A percentile compares a stretch with the other conserved stretches of the same genome.
phyloP scores from a whole-genome alignment of 257 asterid genomes.

The Linderniella brevidens region DNA sequence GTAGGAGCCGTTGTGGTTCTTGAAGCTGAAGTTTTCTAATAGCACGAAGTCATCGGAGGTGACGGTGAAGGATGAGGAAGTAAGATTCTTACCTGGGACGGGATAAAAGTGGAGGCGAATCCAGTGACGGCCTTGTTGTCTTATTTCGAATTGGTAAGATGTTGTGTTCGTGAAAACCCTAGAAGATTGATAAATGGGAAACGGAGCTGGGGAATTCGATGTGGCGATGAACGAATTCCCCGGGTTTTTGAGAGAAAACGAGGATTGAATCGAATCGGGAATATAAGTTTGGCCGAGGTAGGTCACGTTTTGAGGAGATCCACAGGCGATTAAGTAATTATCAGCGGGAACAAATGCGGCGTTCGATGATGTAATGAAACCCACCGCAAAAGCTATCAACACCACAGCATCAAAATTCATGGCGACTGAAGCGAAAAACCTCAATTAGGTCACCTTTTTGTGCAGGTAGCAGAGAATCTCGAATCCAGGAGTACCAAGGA shows the following conservation, averaged over 20 bases:
- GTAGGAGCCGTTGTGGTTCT: conserved; percentile 24
- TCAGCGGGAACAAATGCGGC: conserved; percentile 46
- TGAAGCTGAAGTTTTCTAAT: conserved; percentile 42
- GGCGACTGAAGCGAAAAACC: no score
- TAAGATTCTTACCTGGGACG: conserved; percentile 28
- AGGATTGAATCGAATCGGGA: conserved; percentile 35
- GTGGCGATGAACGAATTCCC: conserved; percentile 26
- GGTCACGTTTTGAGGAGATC: conserved; percentile 50
- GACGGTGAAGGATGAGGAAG: conserved; percentile 41
- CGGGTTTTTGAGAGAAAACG: conserved; percentile 24
- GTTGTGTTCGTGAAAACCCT: conserved; percentile 34
- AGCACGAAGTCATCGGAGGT: conserved; percentile 51
- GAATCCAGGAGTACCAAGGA: no score
- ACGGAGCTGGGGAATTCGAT: conserved; percentile 45
- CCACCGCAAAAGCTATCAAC: conserved; percentile 10
- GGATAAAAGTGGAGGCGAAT: conserved; percentile 61
- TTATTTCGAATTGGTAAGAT: conserved; percentile 31
- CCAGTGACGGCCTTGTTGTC: conserved; percentile 46
- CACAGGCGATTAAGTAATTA: conserved; percentile 44
- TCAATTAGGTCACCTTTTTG: no score
- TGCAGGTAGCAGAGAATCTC: no score
- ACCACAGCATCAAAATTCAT: conserved; percentile 16
- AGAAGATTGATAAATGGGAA: conserved; percentile 42
- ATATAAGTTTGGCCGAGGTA: conserved; percentile 34
- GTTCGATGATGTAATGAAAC: conserved; percentile 14